These are phyloP conservation scores for Eruca vesicaria DNA, from an alignment of 441 rosid species.

Conservation along the genomic window DNA sequence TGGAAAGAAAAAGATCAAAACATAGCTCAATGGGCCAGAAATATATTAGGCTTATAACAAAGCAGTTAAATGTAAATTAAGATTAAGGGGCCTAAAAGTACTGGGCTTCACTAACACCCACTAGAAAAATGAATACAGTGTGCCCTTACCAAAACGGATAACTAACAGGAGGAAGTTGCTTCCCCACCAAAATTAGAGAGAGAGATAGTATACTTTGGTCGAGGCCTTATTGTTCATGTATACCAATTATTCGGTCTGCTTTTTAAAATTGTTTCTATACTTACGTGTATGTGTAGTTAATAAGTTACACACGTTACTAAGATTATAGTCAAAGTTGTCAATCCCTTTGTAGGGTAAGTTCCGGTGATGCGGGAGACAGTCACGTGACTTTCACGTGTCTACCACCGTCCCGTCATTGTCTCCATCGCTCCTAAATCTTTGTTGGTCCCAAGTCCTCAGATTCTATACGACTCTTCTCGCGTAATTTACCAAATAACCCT, in stretches of 20 bases:
- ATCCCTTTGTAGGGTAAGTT: neutral
- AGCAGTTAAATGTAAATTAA: neutral
- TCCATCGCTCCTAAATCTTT: constrained; percentile 2
- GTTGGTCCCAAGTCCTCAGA: constrained; percentile 24
- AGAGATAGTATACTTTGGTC: neutral
- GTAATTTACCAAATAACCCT: neutral
- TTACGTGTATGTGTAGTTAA: neutral
- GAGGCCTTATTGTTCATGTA: neutral
- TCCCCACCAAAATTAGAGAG: neutral
- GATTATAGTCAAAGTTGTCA: neutral
- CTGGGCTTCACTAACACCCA: neutral
- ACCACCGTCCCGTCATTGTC: constrained; percentile 12
- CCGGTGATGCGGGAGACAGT: constrained; percentile 19
- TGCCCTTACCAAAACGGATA: neutral
- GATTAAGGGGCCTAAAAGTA: neutral
- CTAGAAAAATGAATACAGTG: neutral
- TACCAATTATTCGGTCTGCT: neutral
- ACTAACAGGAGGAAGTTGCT: neutral
- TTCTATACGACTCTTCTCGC: constrained; percentile 6
- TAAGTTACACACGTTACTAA: neutral
- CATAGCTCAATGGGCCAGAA: neutral
- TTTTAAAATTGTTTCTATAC: neutral
- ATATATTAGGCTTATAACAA: neutral
- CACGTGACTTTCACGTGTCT: constrained; percentile 22
- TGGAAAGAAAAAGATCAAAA: neutral